Base-by-base conservation (phyloP, 2,329 filamentous ascomycete genomes). In the Cercospora zeae-maydis region DNA sequence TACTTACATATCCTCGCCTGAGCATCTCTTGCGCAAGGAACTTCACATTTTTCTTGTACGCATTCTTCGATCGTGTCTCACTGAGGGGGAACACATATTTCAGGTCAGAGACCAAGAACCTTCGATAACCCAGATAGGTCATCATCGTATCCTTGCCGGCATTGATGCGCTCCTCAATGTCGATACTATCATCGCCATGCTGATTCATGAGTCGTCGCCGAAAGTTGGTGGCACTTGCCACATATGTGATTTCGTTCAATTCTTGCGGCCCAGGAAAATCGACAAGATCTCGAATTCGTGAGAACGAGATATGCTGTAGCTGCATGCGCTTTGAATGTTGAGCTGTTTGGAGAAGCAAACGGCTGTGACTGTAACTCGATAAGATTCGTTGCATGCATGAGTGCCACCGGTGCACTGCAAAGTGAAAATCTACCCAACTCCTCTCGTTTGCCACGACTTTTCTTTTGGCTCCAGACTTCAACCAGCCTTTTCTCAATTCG, bases 21-120 rank as follows among this genome's bases (percentile, higher is more conserved):
- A 67, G 34, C 65, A 65, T 67, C 34, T 67, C 63, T 42, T 67
- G 62, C 11, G 65, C 65, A 27, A 67, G 33, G 27, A 63, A 67
- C 19, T 65, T 61, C 30, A 65, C 45, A 4, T 61, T 58, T 42
- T 55, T 63, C 51, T 67, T 65, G 58, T 56, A 65, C 14, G 58
- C 37, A 16, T 55, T 55, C 54, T 63, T 65, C 36, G 65, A 56
- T 19, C 60, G 58, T 13, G 39, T 33, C 1, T 53, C 24, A 27
- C 65, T 60, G 11, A 63, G 16, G 3, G 65, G 65, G 45, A 61
- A 65, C 8, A 67, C 56, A 24, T 67, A 36, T 42, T 63, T 52
- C 39, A 67, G 56, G 45, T 67, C 65, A 4, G 63, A 61, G 21
- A 34, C 36, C 47, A 63, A 60, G 47, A 66, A 66, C 42, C 60